Base-by-base conservation (phyloP, 148 eudicot species). In the Vaccinium myrtillus region DNA sequence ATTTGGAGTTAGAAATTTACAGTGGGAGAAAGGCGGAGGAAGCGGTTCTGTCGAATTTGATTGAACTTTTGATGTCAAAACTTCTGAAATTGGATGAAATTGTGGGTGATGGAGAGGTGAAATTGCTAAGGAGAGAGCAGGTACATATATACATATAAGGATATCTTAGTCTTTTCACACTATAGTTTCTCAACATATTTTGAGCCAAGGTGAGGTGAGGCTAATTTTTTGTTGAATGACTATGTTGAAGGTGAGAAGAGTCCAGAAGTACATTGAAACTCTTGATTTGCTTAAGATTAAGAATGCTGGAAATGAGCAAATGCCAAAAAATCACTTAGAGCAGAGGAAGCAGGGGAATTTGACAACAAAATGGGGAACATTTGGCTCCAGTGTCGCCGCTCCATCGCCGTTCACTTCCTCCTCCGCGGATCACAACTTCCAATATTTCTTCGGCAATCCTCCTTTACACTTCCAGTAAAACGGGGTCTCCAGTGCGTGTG, bases 21-120 rank as follows among this genome's bases (percentile, higher is more conserved):
- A 87, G 88, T 79, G 98, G 98, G 18, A 94, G 87, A 61, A 89
- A 88, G 88, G 94, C 91, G 56, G 75, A 63, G 61, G 97, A 94
- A 83, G 90, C 86, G 79, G 89, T 84, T 69, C 16, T 95, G 78
- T 80, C 88, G 85, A 91, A 80, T 87, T 86, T 95, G 91, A 91
- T 87, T 77, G 98, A 95, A 84, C 79, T 89, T 58, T 85, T 95
- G 77, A 95, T 95, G 98, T 87, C 93, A 67, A 91, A 91, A 80
- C 84, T 95, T 80, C 92, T 95, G 8, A 92, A 91, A 83, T 86
- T 95, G 87, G 98, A 95, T 87, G 98, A 87, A 11, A 90, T 94
- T 84, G 87, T 87, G 5, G 95, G 92, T 27, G 94, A 95, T 83
- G 97, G 97, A 81, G 94, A 94, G 78, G 88, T 89, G 14, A 95